phyloP scores from a whole-genome alignment of 1,284 basidiomycete genomes.

The Apiotrichum gamsii region DNA sequence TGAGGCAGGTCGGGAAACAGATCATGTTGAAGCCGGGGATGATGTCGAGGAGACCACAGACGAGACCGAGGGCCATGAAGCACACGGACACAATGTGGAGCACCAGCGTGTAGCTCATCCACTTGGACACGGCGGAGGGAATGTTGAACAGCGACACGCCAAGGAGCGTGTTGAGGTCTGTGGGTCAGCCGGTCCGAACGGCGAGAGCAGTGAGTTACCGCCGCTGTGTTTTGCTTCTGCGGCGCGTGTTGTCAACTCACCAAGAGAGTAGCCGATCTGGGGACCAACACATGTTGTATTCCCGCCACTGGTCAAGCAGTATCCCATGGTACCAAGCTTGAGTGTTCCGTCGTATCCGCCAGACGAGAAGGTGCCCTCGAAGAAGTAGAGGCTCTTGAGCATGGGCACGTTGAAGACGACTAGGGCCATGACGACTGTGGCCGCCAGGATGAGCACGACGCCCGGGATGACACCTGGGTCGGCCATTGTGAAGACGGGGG shows the following conservation, averaged over 20 bases:
- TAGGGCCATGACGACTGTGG: constrained; percentile 66
- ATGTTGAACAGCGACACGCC: constrained; percentile 63
- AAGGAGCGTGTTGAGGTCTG: constrained; percentile 73
- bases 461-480: constrained; percentile 76
- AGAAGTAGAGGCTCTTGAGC: constrained; percentile 76
- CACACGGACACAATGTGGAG: constrained; percentile 77
- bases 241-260: too few species aligned
- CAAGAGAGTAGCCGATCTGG: constrained; percentile 71
- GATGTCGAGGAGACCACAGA: constrained; percentile 76
- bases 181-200: background rate
- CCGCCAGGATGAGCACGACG: constrained; percentile 66
- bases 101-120: constrained; percentile 80
- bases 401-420: constrained; percentile 81
- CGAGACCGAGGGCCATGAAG: constrained; percentile 61
- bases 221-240: too few species aligned
- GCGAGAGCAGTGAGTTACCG: too few species aligned
- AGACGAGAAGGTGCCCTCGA: constrained; percentile 61
- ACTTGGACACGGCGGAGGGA: constrained; percentile 63
- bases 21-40: constrained; percentile 75
- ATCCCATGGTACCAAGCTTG: constrained; percentile 77
- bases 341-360: constrained; percentile 57
- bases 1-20: constrained; percentile 71
- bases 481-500: constrained; percentile 28
- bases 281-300: constrained; percentile 65
- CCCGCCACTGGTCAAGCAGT: constrained; percentile 56